phyloP scores from a whole-genome alignment of 2,329 filamentous ascomycete species.

The Talaromyces sp. region DNA sequence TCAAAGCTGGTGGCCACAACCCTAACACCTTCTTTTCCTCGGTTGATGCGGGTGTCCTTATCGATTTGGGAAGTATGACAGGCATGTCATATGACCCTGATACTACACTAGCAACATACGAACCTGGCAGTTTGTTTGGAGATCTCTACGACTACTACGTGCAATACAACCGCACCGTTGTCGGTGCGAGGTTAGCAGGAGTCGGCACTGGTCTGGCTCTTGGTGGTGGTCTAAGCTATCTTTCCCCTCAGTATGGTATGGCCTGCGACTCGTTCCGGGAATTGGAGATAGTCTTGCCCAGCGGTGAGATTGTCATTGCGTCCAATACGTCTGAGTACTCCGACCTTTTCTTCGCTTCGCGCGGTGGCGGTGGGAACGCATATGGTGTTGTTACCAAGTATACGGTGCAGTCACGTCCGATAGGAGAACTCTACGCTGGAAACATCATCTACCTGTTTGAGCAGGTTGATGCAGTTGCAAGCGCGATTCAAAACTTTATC shows the following conservation, averaged over 20 bases:
- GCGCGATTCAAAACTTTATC: conserved; percentile 32
- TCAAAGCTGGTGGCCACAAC: background rate
- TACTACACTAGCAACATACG: background rate
- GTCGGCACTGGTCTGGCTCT: conserved; percentile 2
- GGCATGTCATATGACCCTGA: background rate
- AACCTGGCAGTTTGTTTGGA: background rate
- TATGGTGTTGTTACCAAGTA: background rate
- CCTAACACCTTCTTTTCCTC: background rate
- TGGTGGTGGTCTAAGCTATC: conserved; percentile 14
- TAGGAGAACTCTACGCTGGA: background rate
- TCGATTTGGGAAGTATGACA: background rate
- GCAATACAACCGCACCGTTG: background rate
- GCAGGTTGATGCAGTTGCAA: conserved; percentile 21
- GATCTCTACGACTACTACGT: background rate
- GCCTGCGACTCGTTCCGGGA: conserved; percentile 15
- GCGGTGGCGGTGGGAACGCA: background rate
- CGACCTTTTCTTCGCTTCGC: background rate
- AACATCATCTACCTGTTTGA: background rate
- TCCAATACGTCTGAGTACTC: conserved; percentile 10
- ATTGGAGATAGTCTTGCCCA: conserved; percentile 12
- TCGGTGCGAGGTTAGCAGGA: background rate
- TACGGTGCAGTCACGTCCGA: background rate
- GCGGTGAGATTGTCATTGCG: conserved; percentile 9
- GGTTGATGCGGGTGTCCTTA: background rate
- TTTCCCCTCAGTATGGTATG: conserved; percentile 15